Evolutionary conservation across 208 protist species (phyloP), one percentile per base, ranked within the genome.

Genomic region (Herpetomonas samuelpessoai): DNA sequence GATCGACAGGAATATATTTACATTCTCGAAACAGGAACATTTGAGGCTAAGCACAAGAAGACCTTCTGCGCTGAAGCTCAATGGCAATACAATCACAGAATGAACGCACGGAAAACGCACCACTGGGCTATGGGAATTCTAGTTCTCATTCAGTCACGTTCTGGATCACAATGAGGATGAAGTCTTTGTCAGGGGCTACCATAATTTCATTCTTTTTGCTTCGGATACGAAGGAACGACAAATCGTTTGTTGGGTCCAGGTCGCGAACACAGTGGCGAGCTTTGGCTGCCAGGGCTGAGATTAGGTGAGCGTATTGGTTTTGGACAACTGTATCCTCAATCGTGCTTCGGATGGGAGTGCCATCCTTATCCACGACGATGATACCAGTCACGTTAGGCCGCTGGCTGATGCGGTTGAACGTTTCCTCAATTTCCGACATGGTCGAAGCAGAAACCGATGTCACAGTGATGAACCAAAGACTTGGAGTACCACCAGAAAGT

Each of bases 171-270:
- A 96, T 96, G 44, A 96, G 75, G 46, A 88, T 90, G 73, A 93
- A 96, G 30, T 96, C 87, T 49, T 95, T 93, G 47, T 94, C 84
- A 21, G 96, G 95, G 35, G 91, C 91, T 2, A 98, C 91, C 96
- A 98, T 97, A 30, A 98, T 98, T 75, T 98, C 97, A 58, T 98
- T 96, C 65, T 98, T 98, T 68, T 98, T 97, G 26, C 91, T 97
- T 6, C 97, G 81, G 46, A 98, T 93, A 3, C 97, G 81, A 45
- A 98, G 67, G 58, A 98, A 98, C 2, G 91, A 98, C 9, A 98
- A 74, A 62, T 98, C 96, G 64, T 98, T 98, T 29, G 95, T 96
- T 0, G 96, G 95, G 74, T 98, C 97, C 55, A 98, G 68, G 66
- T 98, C 96, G 31, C 94, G 89, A 25, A 98, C 90, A 29, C 88